Percentiles rank a stretch among this genome's conserved stretches.
Conservation (phyloP, 177 flowering plant genomes). For the Telopea speciosissima region DNA sequence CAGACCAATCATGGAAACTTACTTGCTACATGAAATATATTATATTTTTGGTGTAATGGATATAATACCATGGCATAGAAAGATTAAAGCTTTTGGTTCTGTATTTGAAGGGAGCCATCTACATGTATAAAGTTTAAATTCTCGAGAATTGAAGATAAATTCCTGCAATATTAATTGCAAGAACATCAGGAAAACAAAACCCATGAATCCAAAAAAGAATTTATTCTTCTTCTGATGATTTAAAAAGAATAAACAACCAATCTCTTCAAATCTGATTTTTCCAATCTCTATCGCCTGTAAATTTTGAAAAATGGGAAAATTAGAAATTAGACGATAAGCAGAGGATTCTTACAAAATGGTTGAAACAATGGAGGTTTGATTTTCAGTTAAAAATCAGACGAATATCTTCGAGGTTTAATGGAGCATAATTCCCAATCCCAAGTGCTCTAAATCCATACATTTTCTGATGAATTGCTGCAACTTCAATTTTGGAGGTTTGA, state of each 20-base stretch:
- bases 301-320: background rate
- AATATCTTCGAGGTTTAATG: too few relatives aligned
- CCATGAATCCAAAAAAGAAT: background rate
- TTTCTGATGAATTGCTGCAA: too few relatives aligned
- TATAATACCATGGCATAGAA: slow-evolving; percentile 77
- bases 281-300: slow-evolving; percentile 17
- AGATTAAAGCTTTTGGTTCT: slow-evolving; percentile 78
- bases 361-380: too few relatives aligned
- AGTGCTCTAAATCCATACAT: too few relatives aligned
- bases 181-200: background rate
- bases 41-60: too few relatives aligned
- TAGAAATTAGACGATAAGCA: slow-evolving; percentile 1
- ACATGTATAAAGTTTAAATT: slow-evolving; percentile 69
- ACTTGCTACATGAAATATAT: too few relatives aligned
- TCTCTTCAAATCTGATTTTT: slow-evolving; percentile 38
- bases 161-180: slow-evolving; percentile 31
- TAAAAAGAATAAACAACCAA: slow-evolving; percentile 5
- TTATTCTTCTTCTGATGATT: background rate
- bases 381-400: too few relatives aligned
- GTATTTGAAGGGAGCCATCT: slow-evolving; percentile 59
- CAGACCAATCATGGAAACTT: too few relatives aligned
- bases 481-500: too few relatives aligned
- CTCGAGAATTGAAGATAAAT: slow-evolving; percentile 46
- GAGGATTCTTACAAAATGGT: too few relatives aligned
- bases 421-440: too few relatives aligned